Evolutionary conservation across 305 asterid genomes (phyloP), one percentile per base, ranked within the genome.

Genomic region (Plantago lanceolata): DNA sequence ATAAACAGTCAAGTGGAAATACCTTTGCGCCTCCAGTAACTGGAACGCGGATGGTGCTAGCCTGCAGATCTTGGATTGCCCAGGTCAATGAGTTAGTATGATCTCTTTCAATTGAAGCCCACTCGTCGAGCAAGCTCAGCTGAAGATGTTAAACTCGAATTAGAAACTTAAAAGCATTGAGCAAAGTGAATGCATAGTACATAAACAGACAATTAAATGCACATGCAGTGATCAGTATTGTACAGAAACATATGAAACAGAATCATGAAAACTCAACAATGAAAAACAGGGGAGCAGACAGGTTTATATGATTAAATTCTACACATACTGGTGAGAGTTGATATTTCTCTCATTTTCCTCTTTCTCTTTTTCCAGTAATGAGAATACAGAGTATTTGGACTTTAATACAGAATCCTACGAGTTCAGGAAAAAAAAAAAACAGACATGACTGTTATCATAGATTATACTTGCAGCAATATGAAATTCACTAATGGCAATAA

Each of bases 31-130:
- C 95, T 71, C 80, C 85, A 19, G 81, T 78, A 63, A 88, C 75
- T 33, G 99, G 99, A 81, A 94, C 77, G 31, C 87, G 92, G 68
- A 94, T 72, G 71, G 91, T 85, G 87, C 90, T 76, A 6, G 85
- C 83, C 77, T 88, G 85, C 74, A 90, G 77, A 81, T 88, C 90
- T 82, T 76, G 86, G 77, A 78, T 75, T 68, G 71, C 78, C 68
- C 68, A 74, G 61, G 86, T 80, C 73, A 94, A 70, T 40, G 92
- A 82, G 77, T 71, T 80, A 33, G 78, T 66, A 54, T 94, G 94
- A 58, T 84, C 88, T 52, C 70, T 84, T 75, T 94, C 96, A 53
- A 84, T 70, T 58, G 83, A 77, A 61, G 89, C 76, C 97, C 99
- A 94, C 67, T 80, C 79, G 48, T 85, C 87, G 54, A 94, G 95